Base-by-base conservation (phyloP, 2,329 filamentous ascomycete species). In the Xylaria hypoxylon region DNA sequence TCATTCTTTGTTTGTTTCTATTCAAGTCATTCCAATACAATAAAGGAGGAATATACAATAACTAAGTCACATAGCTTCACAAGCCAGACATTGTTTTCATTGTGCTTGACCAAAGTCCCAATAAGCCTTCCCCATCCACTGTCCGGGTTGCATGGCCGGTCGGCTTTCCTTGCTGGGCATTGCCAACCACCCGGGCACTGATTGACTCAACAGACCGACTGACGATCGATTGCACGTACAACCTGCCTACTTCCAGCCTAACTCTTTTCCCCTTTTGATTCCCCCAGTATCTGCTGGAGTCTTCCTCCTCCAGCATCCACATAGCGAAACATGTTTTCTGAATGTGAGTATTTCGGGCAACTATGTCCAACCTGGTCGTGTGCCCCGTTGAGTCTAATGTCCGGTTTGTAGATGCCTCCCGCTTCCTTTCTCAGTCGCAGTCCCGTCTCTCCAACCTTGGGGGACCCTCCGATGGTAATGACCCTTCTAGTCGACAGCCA, bases 391-490 rank as follows among this genome's bases (percentile, higher is more conserved):
- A 57, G 26, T 53, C 64, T 76, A 60, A 77, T 68, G 8, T 53
- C 51, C 38, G 59, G 55, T 59, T 61, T 59, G 60, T 76, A 97
- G 96, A 98, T 90, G 96, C 96, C 76, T 98, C 95, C 72, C 91
- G 91, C 74, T 99, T 99, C 79, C 89, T 99, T 75, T 93, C 94
- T 68, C 96, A 98, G 87, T 97, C 94, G 72, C 94, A 97, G 84
- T 97, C 94, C 68, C 91, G 93, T 70, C 85, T 98, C 75, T 93
- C 91, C 72, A 89, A 83, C 78, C 89, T 94, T 28, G 63, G 60
- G 59, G 87, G 84, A 81, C 87, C 91, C 77, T 80, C 87, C 67
- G 88, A 88, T 63, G 77, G 82, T 69, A 81, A 80, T 61, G 76
- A 80, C 19, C 61, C 76, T 57, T 70, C 78, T 24, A 70, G 69